Base-by-base conservation (phyloP, 225 moss, liverwort and hornwort genomes). In the Straminergon stramineum region DNA sequence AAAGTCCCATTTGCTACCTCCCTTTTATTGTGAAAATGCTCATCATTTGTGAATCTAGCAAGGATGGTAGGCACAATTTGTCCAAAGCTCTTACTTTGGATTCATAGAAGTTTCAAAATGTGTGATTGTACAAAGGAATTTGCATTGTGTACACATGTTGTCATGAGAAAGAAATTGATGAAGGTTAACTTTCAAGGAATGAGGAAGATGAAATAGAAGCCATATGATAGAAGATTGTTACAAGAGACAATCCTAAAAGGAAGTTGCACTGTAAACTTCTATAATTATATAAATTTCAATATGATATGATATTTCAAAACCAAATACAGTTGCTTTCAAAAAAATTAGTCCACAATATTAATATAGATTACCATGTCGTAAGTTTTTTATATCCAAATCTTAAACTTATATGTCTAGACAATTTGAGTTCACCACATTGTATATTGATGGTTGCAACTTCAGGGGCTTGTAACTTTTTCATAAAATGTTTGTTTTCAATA, bases 81-180 rank as follows among this genome's bases (percentile, higher is more conserved):
- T 0, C 1, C 2, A 1, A 12, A 14, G 2, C 14, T 52, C 7
- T 7, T 21, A 13, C 4, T 76, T 76, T 13, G 6, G 20, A 51
- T 51, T 75, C 20, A 20, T 13, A 34, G 0, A 55, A 23, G 1
- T 55, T 22, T 19, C 19, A 39, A 35, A 66, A 66, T 66, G 10
- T 5, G 35, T 34, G 66, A 71, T 71, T 41, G 3, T 15, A 8
- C 2, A 71, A 7, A 26, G 24, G 35, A 5, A 6, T n/a, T 69
- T 18, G 17, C 11, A 75, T 32, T 77, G 23, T 30, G 1, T 23
- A 35, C 0, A 2, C 15, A 35, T 55, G 2, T 55, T 77, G 13
- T 77, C 3, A 23, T 9, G 6, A 79, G 10, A 17, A 27, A 34
- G 4, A n/a, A 6, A 55, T 57, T 57, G 9, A 43, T 0, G 1